A percentile compares a stretch with the other conserved stretches of the same genome.
phyloP scores from a whole-genome alignment of 1,284 basidiomycete genomes.

The Omphalotus olearius region DNA sequence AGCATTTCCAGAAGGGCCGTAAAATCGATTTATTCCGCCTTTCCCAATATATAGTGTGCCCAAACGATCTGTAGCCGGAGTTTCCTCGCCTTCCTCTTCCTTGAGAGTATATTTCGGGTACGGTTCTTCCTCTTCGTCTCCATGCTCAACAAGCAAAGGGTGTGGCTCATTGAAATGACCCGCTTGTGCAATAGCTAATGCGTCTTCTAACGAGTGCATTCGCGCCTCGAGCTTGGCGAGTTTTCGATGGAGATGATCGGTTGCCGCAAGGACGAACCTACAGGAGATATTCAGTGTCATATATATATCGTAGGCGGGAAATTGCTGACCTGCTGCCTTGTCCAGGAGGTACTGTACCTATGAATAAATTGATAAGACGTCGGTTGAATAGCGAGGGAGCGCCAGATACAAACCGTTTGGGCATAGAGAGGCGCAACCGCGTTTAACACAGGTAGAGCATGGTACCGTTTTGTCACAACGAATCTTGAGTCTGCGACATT shows the following conservation, averaged over 20 bases:
- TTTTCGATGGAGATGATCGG: constrained; percentile 42
- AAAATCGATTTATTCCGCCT: constrained; percentile 34
- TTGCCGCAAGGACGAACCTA: constrained; percentile 47
- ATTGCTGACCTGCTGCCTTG: constrained; percentile 39
- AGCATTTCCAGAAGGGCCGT: constrained; percentile 38
- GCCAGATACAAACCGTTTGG: constrained; percentile 34
- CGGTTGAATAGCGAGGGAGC: neutral
- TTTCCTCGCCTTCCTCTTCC: constrained; percentile 15
- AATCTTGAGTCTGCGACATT: constrained; percentile 40
- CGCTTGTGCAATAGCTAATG: constrained; percentile 39
- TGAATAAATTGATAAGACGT: neutral
- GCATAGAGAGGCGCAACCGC: constrained; percentile 44
- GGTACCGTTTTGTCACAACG: constrained; percentile 30
- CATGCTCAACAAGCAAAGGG: constrained; percentile 28
- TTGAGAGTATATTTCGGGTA: constrained; percentile 25
- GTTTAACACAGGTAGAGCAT: constrained; percentile 41
- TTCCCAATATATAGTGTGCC: constrained; percentile 35
- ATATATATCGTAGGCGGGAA: neutral
- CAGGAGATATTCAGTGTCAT: neutral
- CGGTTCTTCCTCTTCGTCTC: constrained; percentile 24
- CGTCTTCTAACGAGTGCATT: constrained; percentile 46
- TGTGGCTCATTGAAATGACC: constrained; percentile 31
- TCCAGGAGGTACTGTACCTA: constrained; percentile 47
- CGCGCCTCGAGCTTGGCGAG: constrained; percentile 39
- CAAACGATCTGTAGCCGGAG: constrained; percentile 23